These are phyloP conservation scores for Cyclanthera cordifolia DNA, from an alignment of 306 rosid species.

Conservation along the genomic window DNA sequence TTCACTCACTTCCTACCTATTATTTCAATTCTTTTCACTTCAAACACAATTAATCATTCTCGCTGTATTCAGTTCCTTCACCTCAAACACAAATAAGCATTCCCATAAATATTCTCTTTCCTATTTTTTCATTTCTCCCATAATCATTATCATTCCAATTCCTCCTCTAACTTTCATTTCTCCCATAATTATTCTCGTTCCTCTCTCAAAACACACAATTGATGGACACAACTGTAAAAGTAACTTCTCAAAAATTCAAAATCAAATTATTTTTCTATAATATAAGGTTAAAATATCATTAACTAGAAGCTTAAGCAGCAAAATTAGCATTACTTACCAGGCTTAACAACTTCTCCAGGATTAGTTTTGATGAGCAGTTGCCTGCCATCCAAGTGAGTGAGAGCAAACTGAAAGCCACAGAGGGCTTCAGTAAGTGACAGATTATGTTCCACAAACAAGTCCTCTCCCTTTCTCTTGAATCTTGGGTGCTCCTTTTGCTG, in stretches of 20 bases:
- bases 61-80: too few species aligned
- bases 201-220: too few species aligned
- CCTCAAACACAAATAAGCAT: too few species aligned
- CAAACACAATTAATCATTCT: too few species aligned
- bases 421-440: constrained; percentile 58
- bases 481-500: constrained; percentile 75
- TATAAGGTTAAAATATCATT: not conserved
- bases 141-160: too few species aligned
- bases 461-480: constrained; percentile 61
- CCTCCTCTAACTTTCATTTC: too few species aligned
- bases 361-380: constrained; percentile 69
- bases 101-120: too few species aligned
- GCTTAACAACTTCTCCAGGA: constrained; percentile 73
- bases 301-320: not conserved
- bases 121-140: too few species aligned
- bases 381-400: constrained; percentile 50
- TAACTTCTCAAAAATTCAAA: not conserved
- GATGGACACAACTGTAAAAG: not conserved
- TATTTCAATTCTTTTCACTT: too few species aligned
- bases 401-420: constrained; percentile 61
- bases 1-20: too few species aligned
- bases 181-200: too few species aligned
- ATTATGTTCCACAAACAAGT: constrained; percentile 58
- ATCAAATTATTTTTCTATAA: not conserved
- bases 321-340: constrained; percentile 39